Evolutionary conservation across 2,329 filamentous ascomycete species (phyloP).

Genomic region (Penicillium sp.): DNA sequence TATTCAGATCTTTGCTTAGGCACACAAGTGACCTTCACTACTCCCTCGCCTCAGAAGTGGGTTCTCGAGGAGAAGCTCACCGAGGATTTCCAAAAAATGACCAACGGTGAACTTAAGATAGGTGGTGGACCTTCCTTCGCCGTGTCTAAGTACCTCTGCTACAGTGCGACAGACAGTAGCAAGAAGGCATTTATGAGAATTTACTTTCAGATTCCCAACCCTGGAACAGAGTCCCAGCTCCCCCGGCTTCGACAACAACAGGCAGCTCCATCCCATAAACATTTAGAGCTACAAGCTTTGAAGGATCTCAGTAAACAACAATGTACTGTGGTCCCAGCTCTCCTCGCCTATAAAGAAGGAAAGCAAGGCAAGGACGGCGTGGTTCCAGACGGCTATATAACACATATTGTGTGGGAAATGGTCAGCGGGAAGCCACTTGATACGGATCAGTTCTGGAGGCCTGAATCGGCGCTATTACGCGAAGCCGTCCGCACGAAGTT

Average conservation of each 20-base stretch:
- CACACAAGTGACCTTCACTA: not conserved
- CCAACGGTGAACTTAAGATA: not conserved
- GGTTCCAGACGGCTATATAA: not conserved
- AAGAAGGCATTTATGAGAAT: not conserved
- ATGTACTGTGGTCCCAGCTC: not conserved
- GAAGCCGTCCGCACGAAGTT: not conserved
- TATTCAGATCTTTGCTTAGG: not conserved
- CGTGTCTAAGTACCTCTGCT: not conserved
- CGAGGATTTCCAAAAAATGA: not conserved
- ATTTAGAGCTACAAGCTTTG: not conserved
- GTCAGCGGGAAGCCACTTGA: not conserved
- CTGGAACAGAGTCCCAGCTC: not conserved
- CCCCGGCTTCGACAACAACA: not conserved
- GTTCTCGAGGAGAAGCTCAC: slow-evolving; percentile 1
- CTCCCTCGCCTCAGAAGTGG: not conserved
- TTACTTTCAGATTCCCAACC: not conserved
- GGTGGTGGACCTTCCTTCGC: not conserved
- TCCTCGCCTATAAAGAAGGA: not conserved
- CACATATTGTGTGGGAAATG: not conserved
- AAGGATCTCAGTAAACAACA: not conserved
- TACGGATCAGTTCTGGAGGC: not conserved
- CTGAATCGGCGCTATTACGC: not conserved
- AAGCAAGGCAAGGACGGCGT: not conserved
- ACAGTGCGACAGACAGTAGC: not conserved
- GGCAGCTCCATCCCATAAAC: not conserved